These are phyloP conservation scores for Exophiala mesophila DNA, from an alignment of 2,329 filamentous ascomycete genomes.

Conservation along the genomic window DNA sequence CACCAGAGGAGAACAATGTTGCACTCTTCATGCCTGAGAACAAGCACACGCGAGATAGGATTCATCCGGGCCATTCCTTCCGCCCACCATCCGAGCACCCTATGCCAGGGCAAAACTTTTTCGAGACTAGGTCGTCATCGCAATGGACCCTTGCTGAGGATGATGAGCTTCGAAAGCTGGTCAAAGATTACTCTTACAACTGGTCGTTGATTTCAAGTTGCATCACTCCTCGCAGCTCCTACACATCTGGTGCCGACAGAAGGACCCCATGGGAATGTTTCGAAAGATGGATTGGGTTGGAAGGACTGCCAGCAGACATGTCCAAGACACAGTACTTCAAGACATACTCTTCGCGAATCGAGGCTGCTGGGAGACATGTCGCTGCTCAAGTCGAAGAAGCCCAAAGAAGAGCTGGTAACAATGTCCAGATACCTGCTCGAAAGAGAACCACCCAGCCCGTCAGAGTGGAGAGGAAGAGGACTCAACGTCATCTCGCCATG, in stretches of 20 bases:
- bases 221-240: conserved; percentile 67
- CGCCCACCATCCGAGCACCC: conserved; percentile 83
- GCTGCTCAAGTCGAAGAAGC: conserved; percentile 53
- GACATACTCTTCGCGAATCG: conserved; percentile 59
- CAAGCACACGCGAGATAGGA: conserved; percentile 79
- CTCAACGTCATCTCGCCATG: conserved; percentile 79
- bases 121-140: conserved; percentile 78
- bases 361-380: conserved; percentile 57
- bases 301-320: conserved; percentile 88
- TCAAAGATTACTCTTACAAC: conserved; percentile 93
- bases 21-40: conserved; percentile 87
- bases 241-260: conserved; percentile 79
- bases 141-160: conserved; percentile 91
- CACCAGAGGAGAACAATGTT: conserved; percentile 68
- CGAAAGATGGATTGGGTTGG: conserved; percentile 88
- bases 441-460: conserved; percentile 71
- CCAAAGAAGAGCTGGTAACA: conserved; percentile 44
- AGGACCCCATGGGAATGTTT: conserved; percentile 98
- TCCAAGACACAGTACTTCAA: conserved; percentile 94
- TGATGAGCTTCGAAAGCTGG: conserved; percentile 76
- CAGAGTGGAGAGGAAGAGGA: conserved; percentile 78
- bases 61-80: conserved; percentile 90
- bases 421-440: conserved; percentile 50
- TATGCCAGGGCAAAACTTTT: conserved; percentile 88
- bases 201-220: conserved; percentile 91